phyloP scores from a whole-genome alignment of 176 grass and related monocot genomes.

The Zea luxurians region DNA sequence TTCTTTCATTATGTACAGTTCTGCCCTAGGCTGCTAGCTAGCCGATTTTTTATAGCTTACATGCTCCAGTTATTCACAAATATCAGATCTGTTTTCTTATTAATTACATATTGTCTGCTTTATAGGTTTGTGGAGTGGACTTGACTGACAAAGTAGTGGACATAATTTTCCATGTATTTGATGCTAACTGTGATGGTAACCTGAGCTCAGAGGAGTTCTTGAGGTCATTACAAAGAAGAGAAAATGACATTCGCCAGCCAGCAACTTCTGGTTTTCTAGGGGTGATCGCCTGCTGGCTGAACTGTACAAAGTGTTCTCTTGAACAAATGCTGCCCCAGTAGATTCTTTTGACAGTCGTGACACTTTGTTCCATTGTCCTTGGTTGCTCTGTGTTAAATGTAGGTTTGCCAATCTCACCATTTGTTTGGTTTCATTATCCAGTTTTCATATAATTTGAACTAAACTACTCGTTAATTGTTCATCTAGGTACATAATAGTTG shows the following conservation, averaged over 20 bases:
- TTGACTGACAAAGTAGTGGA: constrained; percentile 80
- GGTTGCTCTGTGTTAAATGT: constrained; percentile 29
- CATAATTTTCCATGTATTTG: constrained; percentile 86
- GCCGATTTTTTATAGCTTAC: neutral
- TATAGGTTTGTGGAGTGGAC: constrained; percentile 81
- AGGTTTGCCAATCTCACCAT: constrained; percentile 13
- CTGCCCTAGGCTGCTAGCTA: neutral
- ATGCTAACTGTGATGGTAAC: constrained; percentile 68
- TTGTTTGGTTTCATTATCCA: constrained; percentile 6
- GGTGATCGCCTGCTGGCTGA: constrained; percentile 65
- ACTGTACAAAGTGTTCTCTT: constrained; percentile 61
- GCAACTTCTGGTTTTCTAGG: constrained; percentile 47
- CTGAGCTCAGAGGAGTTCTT: constrained; percentile 92
- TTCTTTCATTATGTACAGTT: neutral
- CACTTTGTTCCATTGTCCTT: constrained; percentile 10
- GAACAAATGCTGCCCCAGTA: constrained; percentile 44
- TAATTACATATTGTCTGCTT: constrained; percentile 6
- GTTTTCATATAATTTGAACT: constrained; percentile 12
- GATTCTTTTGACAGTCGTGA: constrained; percentile 13
- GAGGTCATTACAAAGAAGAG: constrained; percentile 72
- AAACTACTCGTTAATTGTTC: neutral
- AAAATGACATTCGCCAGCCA: constrained; percentile 67
- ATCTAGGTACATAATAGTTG: neutral
- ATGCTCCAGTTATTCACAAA: constrained; percentile 14
- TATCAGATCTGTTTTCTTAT: constrained; percentile 7